Percentiles rank a stretch among this genome's conserved stretches.
Conservation (phyloP, 1,139 yeast genomes). For the Zygosaccharomyces sapae region DNA sequence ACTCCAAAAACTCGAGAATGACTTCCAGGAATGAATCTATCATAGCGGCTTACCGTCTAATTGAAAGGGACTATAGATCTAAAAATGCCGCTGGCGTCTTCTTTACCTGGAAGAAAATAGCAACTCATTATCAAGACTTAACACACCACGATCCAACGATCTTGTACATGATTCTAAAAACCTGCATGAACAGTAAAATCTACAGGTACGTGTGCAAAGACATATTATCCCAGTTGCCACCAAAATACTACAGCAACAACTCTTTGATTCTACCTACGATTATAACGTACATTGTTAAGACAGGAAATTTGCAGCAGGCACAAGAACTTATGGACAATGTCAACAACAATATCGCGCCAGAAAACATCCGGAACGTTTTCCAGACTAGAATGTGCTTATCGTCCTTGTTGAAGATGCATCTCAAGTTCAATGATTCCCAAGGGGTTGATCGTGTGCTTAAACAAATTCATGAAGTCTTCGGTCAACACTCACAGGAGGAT, state of each 20-base stretch:
- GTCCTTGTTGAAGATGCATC: constrained; percentile 40
- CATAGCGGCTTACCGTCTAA: constrained; percentile 23
- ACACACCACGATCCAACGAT: constrained; percentile 29
- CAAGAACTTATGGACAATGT: constrained; percentile 34
- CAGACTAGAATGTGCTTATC: constrained; percentile 31
- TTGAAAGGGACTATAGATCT: constrained; percentile 23
- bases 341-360: constrained; percentile 18
- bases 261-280: constrained; percentile 39
- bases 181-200: constrained; percentile 36
- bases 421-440: constrained; percentile 39
- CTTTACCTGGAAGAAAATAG: constrained; percentile 27
- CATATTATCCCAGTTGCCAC: constrained; percentile 35
- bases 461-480: constrained; percentile 30
- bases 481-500: constrained; percentile 21
- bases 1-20: constrained; percentile 5
- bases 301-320: constrained; percentile 31
- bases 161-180: constrained; percentile 34
- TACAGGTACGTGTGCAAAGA: constrained; percentile 35
- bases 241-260: constrained; percentile 37
- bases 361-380: constrained; percentile 29
- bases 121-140: constrained; percentile 19
- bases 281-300: constrained; percentile 36
- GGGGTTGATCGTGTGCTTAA: constrained; percentile 41
- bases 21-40: constrained; percentile 16
- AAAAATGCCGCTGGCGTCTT: constrained; percentile 31